Base-by-base conservation (phyloP, 371 early-diverging fungal species). In the Chytridium lagenaria region DNA sequence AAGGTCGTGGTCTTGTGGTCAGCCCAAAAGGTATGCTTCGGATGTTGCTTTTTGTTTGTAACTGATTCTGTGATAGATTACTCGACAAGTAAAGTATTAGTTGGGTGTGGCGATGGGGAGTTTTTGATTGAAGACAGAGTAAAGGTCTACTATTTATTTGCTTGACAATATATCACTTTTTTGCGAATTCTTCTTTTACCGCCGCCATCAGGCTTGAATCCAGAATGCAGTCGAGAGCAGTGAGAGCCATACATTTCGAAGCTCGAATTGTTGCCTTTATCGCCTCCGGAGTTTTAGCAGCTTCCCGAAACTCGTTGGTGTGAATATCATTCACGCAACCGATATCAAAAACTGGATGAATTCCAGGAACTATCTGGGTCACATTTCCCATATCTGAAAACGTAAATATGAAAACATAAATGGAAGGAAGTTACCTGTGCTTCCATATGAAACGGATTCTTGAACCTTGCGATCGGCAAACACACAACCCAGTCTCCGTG, bases 1-100 rank as follows among this genome's bases (percentile, higher is more conserved):
- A 97, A 77, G 98, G 96, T 39, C 80, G 86, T 63, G 98, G 98
- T 88, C 84, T 98, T 70, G 98, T 98, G 5, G 92, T 96, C 31
- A 92, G 95, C 38, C 94, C 94, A 33, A 97, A 96, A 83, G 76
- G 75, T 75, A 31, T 63, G 63, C 84, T 95, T n/a, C n/a, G n/a
- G n/a, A 94, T 73, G 5, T 26, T 72, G 30, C 0, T 50, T 7
- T 64, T 38, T 10, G 10, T 55, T 40, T 5, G 31, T 1, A 3
- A 28, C 15, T 59, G 23, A 23, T 12, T 57, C 0, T 67, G 2
- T 7, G 52, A 23, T 64, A 75, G 84, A 84, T 71, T 97, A 97
- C 79, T 96, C 96, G 57, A 97, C 98, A 67, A 95, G n/a, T n/a
- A n/a, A n/a, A n/a, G n/a, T n/a, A n/a, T n/a, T n/a, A n/a, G n/a